Evolutionary conservation across 2,329 filamentous ascomycete genomes (phyloP), one percentile per base, ranked within the genome.

Genomic region (Penicillium sp.): DNA sequence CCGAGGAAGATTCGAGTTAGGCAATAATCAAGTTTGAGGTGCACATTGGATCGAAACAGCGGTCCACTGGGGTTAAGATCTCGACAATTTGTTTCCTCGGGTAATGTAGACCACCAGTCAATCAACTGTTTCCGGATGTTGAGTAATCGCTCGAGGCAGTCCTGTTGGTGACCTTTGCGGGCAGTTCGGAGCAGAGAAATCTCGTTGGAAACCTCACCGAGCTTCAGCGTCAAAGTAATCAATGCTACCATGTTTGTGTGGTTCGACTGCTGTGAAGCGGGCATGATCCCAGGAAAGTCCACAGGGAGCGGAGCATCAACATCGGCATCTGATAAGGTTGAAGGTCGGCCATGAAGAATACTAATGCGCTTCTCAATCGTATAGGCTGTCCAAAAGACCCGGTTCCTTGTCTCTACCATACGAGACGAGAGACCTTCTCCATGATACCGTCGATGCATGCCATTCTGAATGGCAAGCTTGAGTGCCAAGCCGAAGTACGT

Each of bases 401-500:
- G 70, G 55, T 78, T 79, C 14, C 77, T 69, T 3, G 72, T 74
- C 65, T 80, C 77, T 11, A 75, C 67, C 49, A 76, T 72, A 24
- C 69, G 68, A 9, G 72, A 64, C 24, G 76, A 73, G 9, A 79
- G 66, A 0, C 69, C 73, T 40, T 73, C 70, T 1, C 73, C 74
- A 1, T 71, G 64, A 47, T 74, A 76, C 44, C 69, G 74, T 40
- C 78, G 69, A 52, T 81, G 78, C 77, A 81, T 79, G 8, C 78
- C 78, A 55, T 81, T 81, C 50, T 80, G 77, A 11, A 81, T 79
- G 1, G 77, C 78, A 47, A 81, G 65, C 49, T 78, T 79, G 34
- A 80, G 65, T 1, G 77, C 76, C 10, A 81, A 60, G 6, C 77
- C 77, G 38, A 80, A 69, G 51, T 81, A 81, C 2, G 77, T 77